Evolutionary conservation across 345 rosid genomes (phyloP), one percentile per base, ranked within the genome.

Genomic region (Microthlaspi erraticum): DNA sequence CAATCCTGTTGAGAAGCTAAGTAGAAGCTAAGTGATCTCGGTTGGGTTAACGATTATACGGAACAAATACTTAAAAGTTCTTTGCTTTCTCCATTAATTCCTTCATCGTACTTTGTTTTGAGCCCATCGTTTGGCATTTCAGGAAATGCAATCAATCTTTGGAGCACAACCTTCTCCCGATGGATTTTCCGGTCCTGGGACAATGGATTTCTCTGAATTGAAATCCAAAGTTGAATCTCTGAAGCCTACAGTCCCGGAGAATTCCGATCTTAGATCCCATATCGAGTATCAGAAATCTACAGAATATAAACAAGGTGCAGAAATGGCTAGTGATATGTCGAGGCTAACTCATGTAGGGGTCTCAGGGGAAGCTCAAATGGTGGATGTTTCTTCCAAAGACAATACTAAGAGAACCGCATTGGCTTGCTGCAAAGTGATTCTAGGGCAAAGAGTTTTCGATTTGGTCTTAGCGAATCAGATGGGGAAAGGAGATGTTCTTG

Each of bases 401-500:
- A 59, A 48, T 56, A 88, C 78, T 46, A 87, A 79, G 56, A 83
- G 98, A 83, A 85, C 82, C 14, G 98, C 98, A 43, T 51, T 75
- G 33, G 97, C 99, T 45, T 87, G 77, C 29, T 86, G 98, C 80
- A 91, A 86, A 80, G 96, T 94, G 8, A 37, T 80, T 67, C 67
- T 94, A 7, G 99, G 96, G 5, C 78, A 82, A 72, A 74, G 63
- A 71, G 98, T 89, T 70, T 91, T 83, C 37, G 87, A 87, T 78
- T 81, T 94, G 84, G 96, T 94, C 4, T 80, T 82, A 36, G 85
- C 95, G 23, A 91, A 89, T 68, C 88, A 89, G 65, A 76, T 89
- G 90, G 87, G 84, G 6, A 94, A 94, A 81, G 99, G 97, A 70
- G 99, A 94, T 80, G 97, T 94, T 70, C 89, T 94, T 56, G 85